phyloP scores from a whole-genome alignment of 2,329 filamentous ascomycete genomes.

The Talaromyces verruculosus region DNA sequence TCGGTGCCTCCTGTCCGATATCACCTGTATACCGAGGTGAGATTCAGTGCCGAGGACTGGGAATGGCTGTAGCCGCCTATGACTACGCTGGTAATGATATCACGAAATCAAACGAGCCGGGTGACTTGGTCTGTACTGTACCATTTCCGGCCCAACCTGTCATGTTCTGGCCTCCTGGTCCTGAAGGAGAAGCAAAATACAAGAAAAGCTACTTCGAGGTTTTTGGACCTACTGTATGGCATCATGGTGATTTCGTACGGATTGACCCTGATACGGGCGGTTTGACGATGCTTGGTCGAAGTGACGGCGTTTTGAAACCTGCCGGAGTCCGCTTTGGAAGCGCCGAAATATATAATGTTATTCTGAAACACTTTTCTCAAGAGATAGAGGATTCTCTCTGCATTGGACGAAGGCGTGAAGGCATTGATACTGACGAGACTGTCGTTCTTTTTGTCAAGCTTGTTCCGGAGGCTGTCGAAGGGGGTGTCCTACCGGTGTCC shows the following conservation, averaged over 20 bases:
- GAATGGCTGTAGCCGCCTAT: slow-evolving; percentile 68
- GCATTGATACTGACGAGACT: slow-evolving; percentile 74
- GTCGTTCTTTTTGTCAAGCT: slow-evolving; percentile 88
- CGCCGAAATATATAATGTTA: slow-evolving; percentile 94
- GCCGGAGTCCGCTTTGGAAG: slow-evolving; percentile 87
- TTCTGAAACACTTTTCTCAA: slow-evolving; percentile 75
- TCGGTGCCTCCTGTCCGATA: slow-evolving; percentile 78
- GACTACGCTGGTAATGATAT: slow-evolving; percentile 61
- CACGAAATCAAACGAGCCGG: slow-evolving; percentile 65
- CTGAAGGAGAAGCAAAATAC: slow-evolving; percentile 73
- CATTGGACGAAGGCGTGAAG: slow-evolving; percentile 70
- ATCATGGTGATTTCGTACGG: slow-evolving; percentile 88
- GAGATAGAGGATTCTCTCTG: slow-evolving; percentile 85
- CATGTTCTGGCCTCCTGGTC: slow-evolving; percentile 73
- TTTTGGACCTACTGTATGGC: slow-evolving; percentile 71
- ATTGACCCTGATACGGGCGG: slow-evolving; percentile 71
- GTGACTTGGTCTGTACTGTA: slow-evolving; percentile 81
- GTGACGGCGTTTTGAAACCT: slow-evolving; percentile 90
- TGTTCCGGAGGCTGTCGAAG: slow-evolving; percentile 36
- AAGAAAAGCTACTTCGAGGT: slow-evolving; percentile 81
- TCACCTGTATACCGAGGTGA: slow-evolving; percentile 71
- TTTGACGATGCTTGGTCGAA: slow-evolving; percentile 85
- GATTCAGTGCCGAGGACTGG: slow-evolving; percentile 74
- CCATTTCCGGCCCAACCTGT: slow-evolving; percentile 91
- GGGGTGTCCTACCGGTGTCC: slow-evolving; percentile 46